Conservation (phyloP, 768 basidiomycete genomes). For the Sarcodon aspratus region DNA sequence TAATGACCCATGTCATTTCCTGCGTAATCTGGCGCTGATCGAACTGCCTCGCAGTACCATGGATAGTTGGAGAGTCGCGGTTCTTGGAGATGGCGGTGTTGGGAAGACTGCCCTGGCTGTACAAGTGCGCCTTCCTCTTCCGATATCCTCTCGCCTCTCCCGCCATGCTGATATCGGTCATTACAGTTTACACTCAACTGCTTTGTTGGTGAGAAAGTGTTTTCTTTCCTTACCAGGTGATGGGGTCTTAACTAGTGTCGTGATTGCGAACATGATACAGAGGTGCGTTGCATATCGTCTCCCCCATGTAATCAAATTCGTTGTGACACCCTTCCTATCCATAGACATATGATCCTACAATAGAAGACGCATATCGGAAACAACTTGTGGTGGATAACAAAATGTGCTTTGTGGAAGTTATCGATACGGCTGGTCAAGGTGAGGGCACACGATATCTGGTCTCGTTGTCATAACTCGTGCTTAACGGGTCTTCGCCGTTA, state of each 20-base stretch:
- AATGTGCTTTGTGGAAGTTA: slow-evolving; percentile 93
- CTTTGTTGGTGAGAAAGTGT: slow-evolving; percentile 70
- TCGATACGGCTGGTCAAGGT: slow-evolving; percentile 98
- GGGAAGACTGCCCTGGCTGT: slow-evolving; percentile 96
- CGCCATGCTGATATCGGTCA: neutral
- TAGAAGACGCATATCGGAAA: slow-evolving; percentile 96
- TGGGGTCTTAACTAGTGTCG: neutral
- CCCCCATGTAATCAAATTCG: slow-evolving; percentile 7
- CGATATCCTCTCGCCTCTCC: neutral
- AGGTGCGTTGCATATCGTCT: slow-evolving; percentile 29
- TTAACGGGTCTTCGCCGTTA: slow-evolving; percentile 3
- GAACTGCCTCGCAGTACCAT: slow-evolving; percentile 28
- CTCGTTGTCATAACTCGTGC: slow-evolving; percentile 1
- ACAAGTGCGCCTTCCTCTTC: slow-evolving; percentile 55
- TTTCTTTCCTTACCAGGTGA: neutral
- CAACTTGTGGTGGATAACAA: slow-evolving; percentile 90
- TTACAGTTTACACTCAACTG: slow-evolving; percentile 87
- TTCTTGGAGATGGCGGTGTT: slow-evolving; percentile 94
- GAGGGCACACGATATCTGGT: slow-evolving; percentile 14
- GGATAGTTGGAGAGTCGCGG: slow-evolving; percentile 94
- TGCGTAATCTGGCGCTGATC: neutral
- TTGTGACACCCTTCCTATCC: slow-evolving; percentile 4
- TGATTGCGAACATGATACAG: slow-evolving; percentile 21
- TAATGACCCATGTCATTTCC: no score
- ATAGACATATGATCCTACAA: slow-evolving; percentile 95